phyloP scores from a whole-genome alignment of 345 rosid species.

The Hypericum androsaemum region DNA sequence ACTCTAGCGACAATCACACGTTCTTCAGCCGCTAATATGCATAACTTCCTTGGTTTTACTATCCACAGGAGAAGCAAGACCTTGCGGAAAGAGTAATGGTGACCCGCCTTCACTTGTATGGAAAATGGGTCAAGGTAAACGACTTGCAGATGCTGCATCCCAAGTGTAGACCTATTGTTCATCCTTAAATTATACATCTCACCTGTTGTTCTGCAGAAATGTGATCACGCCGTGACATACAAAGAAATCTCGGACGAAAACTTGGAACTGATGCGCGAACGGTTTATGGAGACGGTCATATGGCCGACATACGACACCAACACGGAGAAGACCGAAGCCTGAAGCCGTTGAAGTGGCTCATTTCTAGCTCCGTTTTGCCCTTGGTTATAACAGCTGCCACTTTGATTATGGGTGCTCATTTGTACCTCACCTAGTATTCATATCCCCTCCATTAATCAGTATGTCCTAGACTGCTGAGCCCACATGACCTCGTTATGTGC shows the following conservation, averaged over 20 bases:
- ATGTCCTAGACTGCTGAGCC: too few species aligned
- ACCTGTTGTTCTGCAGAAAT: constrained; percentile 43
- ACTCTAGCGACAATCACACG: too few species aligned
- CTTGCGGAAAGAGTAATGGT: constrained; percentile 97
- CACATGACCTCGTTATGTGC: too few species aligned
- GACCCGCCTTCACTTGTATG: constrained; percentile 85
- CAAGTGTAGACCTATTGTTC: neutral
- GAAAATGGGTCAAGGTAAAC: constrained; percentile 85
- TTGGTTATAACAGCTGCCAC: too few species aligned
- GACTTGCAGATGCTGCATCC: neutral
- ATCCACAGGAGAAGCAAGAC: constrained; percentile 72
- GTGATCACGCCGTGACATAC: constrained; percentile 82
- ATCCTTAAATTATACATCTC: neutral
- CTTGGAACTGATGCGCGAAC: constrained; percentile 88
- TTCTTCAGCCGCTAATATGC: too few species aligned
- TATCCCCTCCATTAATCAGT: too few species aligned
- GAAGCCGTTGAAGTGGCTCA: too few species aligned
- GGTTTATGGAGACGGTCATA: constrained; percentile 75
- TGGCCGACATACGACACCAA: constrained; percentile 92
- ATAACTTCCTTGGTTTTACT: neutral
- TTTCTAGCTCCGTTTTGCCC: too few species aligned
- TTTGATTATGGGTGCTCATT: too few species aligned
- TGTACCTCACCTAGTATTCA: too few species aligned
- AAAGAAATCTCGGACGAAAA: constrained; percentile 82
- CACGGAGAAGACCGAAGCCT: constrained; percentile 35